Base-by-base conservation (phyloP, 768 basidiomycete species). In the Cantharellus cinnabarinus region DNA sequence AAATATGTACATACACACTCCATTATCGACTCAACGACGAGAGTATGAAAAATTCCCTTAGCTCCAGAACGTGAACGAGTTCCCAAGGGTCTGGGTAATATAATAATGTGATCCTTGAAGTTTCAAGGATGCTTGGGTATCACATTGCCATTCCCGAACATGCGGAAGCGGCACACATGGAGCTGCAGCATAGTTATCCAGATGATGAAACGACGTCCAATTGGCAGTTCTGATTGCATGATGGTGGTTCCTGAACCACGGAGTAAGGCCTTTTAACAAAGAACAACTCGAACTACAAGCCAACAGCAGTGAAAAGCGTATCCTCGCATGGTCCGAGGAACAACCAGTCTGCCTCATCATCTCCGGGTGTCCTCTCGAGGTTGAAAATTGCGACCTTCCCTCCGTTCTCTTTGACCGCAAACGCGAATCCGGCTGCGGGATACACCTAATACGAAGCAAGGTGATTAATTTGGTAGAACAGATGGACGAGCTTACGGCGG, bases 401-500 rank as follows among this genome's bases (percentile, higher is more conserved):
- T 4, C 65, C 66, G 10, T 52, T 44, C 1, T 7, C 20, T 41
- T 60, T 57, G 20, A 66, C 66, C 3, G 41, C 7, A 10, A 10
- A 15, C 5, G 65, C 63, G 56, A 66, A 67, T 3, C 63, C 62
- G 1, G 66, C 64, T 4, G 66, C 66, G 0, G 66, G 66, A 37
- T 63, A 61, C 4, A 66, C 66, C 65, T 66, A 42, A 38, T 3
- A 15, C 14, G 4, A 50, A 39, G 14, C 20, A 38, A 51, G 38
- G 15, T 48, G 29, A 7, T 7, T n/a, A 2, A 14, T 2, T 41
- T 20, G 2, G 39, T 15, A 41, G n/a, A 37, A 60, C 5, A 15
- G 41, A 29, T 48, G 3, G 50, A 48, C 4, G 29, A 3, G 67
- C 72, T 60, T 64, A 76, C 77, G 29, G 71, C 72, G 2, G 76